Base-by-base conservation (phyloP, 805 yeast species). In the Crinitomyces ghanaensis region DNA sequence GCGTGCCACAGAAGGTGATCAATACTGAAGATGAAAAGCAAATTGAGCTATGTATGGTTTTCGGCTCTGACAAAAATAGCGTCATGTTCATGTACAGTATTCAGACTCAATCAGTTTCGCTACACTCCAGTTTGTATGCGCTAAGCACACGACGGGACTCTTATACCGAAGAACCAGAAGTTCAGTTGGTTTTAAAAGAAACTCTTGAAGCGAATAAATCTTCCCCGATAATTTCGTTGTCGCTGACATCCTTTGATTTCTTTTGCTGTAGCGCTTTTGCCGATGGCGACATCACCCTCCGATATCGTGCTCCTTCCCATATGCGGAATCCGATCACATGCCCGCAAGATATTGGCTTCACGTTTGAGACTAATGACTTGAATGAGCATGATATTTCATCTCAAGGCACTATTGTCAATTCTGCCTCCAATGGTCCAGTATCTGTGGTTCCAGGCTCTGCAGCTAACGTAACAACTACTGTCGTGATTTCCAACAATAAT, bases 91-190 rank as follows among this genome's bases (percentile, higher is more conserved):
- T 28, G 28, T 38, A 40, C 22, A 37, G 39, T 15, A 27, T 44
- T 9, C 20, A 28, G 8, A 33, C 24, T 16, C 17, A 26, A 13
- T 38, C 41, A 2, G 25, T 42, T 7, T 21, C 44, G 2, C 34
- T 45, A 6, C 48, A 45, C 33, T 36, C 39, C 7, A 45, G 40
- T 23, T 40, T 45, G 21, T 40, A 38, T 33, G 16, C 37, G 12
- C 31, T 45, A 8, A 26, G 33, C 9, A 20, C 34, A 11, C 26
- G 34, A 16, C 29, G 37, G 12, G 38, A 34, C 23, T 12, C 25
- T n/a, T 14, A 38, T 7, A 23, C 16, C 3, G 44, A 39, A 1
- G 31, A 36, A 9, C 14, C 37, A 9, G 41, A 39, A 16, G 19
- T 33, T 11, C 25, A 28, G 16, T 21, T 41, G 13, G 31, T 34